phyloP scores from a whole-genome alignment of 208 protist species.

The Leishmania aethiopica region DNA sequence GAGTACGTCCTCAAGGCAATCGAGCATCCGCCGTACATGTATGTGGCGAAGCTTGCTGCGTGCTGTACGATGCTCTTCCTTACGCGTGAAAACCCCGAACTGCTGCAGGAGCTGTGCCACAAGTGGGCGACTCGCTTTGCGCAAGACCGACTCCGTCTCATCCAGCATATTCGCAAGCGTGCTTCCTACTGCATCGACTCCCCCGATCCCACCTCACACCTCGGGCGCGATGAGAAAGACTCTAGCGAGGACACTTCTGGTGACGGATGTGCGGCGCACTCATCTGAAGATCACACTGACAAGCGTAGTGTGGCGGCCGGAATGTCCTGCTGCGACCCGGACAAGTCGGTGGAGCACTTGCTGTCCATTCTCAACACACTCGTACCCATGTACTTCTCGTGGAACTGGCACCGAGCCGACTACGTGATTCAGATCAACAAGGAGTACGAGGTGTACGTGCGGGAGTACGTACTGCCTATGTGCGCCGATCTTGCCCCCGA shows the following conservation, averaged over 20 bases:
- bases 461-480: slow-evolving; percentile 72
- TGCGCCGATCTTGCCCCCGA: slow-evolving; percentile 58
- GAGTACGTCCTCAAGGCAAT: slow-evolving; percentile 82
- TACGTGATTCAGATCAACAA: slow-evolving; percentile 89
- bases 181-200: slow-evolving; percentile 33
- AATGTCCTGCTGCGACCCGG: slow-evolving; percentile 42
- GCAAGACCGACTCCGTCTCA: slow-evolving; percentile 54
- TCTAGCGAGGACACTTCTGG: slow-evolving; percentile 8
- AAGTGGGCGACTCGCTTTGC: slow-evolving; percentile 83
- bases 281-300: not conserved
- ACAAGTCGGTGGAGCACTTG: slow-evolving; percentile 74
- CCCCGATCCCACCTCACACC: not conserved
- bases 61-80: slow-evolving; percentile 86
- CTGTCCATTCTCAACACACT: slow-evolving; percentile 79
- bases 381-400: slow-evolving; percentile 87
- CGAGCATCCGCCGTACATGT: slow-evolving; percentile 85
- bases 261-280: not conserved
- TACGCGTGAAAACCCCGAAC: slow-evolving; percentile 67
- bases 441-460: slow-evolving; percentile 76
- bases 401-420: slow-evolving; percentile 84
- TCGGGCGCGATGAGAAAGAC: slow-evolving; percentile 5
- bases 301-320: slow-evolving; percentile 10
- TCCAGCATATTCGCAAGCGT: slow-evolving; percentile 43
- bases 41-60: slow-evolving; percentile 77
- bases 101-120: slow-evolving; percentile 59